Evolutionary conservation across 495 filamentous ascomycete species (phyloP).

Genomic region (Cudoniella acicularis): DNA sequence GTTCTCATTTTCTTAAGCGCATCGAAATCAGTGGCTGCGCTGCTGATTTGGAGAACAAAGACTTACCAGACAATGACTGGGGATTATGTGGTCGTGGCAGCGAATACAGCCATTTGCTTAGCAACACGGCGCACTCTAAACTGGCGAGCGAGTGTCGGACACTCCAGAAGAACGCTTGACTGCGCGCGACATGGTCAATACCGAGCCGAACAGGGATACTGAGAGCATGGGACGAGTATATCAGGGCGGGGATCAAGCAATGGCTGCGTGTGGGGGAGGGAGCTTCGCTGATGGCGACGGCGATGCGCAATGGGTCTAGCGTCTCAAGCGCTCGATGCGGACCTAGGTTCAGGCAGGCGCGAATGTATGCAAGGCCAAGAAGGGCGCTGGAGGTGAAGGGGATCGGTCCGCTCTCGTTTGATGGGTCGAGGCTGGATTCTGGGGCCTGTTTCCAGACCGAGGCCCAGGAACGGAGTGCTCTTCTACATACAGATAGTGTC

Average conservation of each 20-base stretch:
- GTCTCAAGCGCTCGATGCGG: constrained; percentile 59
- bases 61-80: neutral
- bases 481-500: neutral
- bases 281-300: constrained; percentile 53
- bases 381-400: constrained; percentile 65
- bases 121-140: constrained; percentile 64
- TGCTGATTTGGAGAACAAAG: neutral
- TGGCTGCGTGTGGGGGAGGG: constrained; percentile 55
- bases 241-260: constrained; percentile 55
- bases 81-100: neutral
- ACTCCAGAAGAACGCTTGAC: constrained; percentile 65
- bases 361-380: constrained; percentile 61
- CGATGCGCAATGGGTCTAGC: constrained; percentile 56
- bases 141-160: constrained; percentile 69
- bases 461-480: constrained; percentile 59
- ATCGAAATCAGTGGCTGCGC: neutral
- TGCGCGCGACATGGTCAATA: constrained; percentile 63
- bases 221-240: constrained; percentile 64
- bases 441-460: constrained; percentile 54
- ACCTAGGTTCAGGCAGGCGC: constrained; percentile 58
- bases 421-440: constrained; percentile 47
- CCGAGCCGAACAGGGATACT: constrained; percentile 64
- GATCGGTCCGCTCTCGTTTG: constrained; percentile 53
- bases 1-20: neutral
- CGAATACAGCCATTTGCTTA: constrained; percentile 53